These are phyloP conservation scores for Colletotrichum truncatum DNA, from an alignment of 2,329 filamentous ascomycete genomes.

Conservation along the genomic window DNA sequence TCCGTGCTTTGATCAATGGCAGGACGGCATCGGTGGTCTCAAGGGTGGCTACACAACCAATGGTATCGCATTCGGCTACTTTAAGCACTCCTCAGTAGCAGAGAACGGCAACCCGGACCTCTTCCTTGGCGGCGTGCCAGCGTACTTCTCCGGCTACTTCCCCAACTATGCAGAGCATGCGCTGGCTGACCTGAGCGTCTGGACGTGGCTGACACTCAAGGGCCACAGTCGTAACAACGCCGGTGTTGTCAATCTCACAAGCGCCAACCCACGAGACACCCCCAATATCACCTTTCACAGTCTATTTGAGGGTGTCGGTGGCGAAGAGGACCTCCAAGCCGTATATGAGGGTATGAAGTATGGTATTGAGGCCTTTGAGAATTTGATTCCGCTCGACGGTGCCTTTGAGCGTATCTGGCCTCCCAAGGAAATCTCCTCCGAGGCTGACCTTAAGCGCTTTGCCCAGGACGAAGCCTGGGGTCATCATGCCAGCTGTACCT, in stretches of 20 bases:
- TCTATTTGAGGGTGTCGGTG: conserved; percentile 52
- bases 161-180: conserved; percentile 59
- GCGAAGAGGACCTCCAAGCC: conserved; percentile 53
- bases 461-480: conserved; percentile 56
- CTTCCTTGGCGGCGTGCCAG: conserved; percentile 63
- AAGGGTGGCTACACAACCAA: conserved; percentile 52
- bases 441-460: conserved; percentile 55
- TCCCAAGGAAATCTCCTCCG: conserved; percentile 47
- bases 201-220: conserved; percentile 58
- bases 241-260: conserved; percentile 70
- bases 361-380: conserved; percentile 50
- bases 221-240: conserved; percentile 62
- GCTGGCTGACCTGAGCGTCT: conserved; percentile 50
- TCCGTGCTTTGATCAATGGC: conserved; percentile 47
- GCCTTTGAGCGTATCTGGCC: conserved; percentile 44
- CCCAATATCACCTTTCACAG: conserved; percentile 70
- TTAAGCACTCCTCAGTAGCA: conserved; percentile 44
- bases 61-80: conserved; percentile 62
- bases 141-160: conserved; percentile 65
- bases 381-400: conserved; percentile 47
- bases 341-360: conserved; percentile 56
- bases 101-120: conserved; percentile 57
- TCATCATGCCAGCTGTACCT: conserved; percentile 66
- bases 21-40: conserved; percentile 36
- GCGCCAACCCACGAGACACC: conserved; percentile 68